Base-by-base conservation (phyloP, 805 yeast species). In the Yamadazyma akitaensis region DNA sequence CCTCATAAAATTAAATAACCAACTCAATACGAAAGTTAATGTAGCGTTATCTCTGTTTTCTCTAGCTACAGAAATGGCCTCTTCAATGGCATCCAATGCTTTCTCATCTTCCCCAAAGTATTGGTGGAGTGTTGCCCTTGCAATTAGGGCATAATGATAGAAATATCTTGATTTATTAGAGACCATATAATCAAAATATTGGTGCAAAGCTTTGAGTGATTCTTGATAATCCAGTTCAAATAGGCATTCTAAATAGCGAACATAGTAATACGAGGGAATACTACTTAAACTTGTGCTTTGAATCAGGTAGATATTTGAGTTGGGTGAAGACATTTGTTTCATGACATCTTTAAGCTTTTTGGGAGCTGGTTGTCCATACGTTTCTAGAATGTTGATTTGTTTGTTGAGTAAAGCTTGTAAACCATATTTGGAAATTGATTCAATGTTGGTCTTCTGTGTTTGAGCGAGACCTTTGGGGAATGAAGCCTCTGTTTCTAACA, bases 51-150 rank as follows among this genome's bases (percentile, higher is more conserved):
- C 96, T 51, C 82, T 82, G 55, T 85, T 84, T 56, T 90, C 96
- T 53, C 97, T 70, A 0, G 97, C 97, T 2, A 90, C 89, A 6
- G 85, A 73, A 2, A 89, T 85, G 0, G 97, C 94, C 61, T 90
- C 97, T 51, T 85, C 88, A 8, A 89, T 85, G 1, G 96, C 84
- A 52, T 84, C 75, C 12, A 88, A 61, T 0, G 96, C 96, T 49
- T 84, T 84, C 11, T 74, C 75, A 51, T 77, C 77, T 46, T 82
- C 81, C 25, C 82, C 81, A 60, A 85, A 86, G 43, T 77, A 78
- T 18, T 84, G 82, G 53, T 88, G 89, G 35, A 87, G 65, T 0
- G 86, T 73, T 0, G 94, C 95, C 40, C 85, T 66, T 2, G 86
- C 82, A 16, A 88, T 70, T 28, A 88, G 67, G 0, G 95, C 91